phyloP scores from a whole-genome alignment of 2,329 filamentous ascomycete species.

The Stylonectria norvegica region DNA sequence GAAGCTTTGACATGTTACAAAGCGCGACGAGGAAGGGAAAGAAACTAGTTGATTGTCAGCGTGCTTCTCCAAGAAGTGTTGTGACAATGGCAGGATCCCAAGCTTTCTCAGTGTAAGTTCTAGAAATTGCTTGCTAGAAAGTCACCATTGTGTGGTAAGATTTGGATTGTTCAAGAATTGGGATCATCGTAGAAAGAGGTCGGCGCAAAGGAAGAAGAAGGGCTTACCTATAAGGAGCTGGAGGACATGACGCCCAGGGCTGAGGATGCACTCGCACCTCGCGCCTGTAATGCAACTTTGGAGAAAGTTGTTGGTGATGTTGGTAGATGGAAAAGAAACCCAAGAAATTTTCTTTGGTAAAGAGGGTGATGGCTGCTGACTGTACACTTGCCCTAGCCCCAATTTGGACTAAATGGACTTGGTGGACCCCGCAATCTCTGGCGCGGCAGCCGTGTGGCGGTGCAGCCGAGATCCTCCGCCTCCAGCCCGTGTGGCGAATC shows the following conservation, averaged over 20 bases:
- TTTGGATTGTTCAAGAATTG: slow-evolving; percentile 58
- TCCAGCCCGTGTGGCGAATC: slow-evolving; percentile 26
- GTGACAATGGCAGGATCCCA: slow-evolving; percentile 17
- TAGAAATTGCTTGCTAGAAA: slow-evolving; percentile 44
- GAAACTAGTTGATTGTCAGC: slow-evolving; percentile 16
- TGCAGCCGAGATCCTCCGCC: slow-evolving; percentile 29
- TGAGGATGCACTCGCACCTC: slow-evolving; percentile 23
- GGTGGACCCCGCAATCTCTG: slow-evolving; percentile 21
- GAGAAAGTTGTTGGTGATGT: slow-evolving; percentile 17
- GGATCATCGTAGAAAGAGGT: slow-evolving; percentile 32
- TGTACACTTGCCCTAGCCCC: slow-evolving; percentile 25
- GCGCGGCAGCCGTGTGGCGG: slow-evolving; percentile 32
- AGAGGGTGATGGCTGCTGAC: slow-evolving; percentile 24
- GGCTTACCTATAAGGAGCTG: slow-evolving; percentile 23
- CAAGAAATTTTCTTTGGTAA: slow-evolving; percentile 26
- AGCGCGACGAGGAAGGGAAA: slow-evolving; percentile 9
- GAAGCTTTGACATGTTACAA: slow-evolving; percentile 43
- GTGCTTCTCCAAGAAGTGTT: slow-evolving; percentile 4
- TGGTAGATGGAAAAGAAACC: slow-evolving; percentile 11
- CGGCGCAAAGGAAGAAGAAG: slow-evolving; percentile 2
- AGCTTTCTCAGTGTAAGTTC: slow-evolving; percentile 55
- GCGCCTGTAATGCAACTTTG: slow-evolving; percentile 18
- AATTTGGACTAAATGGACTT: slow-evolving; percentile 14
- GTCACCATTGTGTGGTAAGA: slow-evolving; percentile 59
- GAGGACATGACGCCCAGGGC: slow-evolving; percentile 11